Percentiles rank a stretch among this genome's conserved stretches.
Conservation (phyloP, 1,284 basidiomycete species). For the Limonomyces culmigenus region DNA sequence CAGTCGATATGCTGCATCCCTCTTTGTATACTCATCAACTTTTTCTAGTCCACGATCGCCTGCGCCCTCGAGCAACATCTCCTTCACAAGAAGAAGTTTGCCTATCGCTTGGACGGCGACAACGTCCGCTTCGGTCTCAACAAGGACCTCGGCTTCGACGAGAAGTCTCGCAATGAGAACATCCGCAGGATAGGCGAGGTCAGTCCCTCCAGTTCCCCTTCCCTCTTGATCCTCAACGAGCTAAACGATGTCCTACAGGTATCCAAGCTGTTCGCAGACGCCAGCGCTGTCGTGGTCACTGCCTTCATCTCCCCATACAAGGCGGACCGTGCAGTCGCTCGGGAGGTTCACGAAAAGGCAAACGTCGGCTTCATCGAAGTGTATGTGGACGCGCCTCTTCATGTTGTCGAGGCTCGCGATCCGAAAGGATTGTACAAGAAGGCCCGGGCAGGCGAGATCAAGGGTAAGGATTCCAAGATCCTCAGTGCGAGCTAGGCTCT, state of each 20-base stretch:
- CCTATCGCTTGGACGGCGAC: slow-evolving; percentile 93
- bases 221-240: background rate
- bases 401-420: slow-evolving; percentile 82
- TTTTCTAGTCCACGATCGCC: slow-evolving; percentile 80
- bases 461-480: slow-evolving; percentile 35
- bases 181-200: slow-evolving; percentile 96
- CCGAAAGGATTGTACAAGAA: slow-evolving; percentile 98
- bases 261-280: slow-evolving; percentile 85
- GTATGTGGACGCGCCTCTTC: slow-evolving; percentile 84
- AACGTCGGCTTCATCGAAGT: slow-evolving; percentile 85
- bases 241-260: slow-evolving; percentile 35
- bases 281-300: slow-evolving; percentile 75
- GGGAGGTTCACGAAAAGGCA: slow-evolving; percentile 65
- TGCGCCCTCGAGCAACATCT: slow-evolving; percentile 95
- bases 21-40: slow-evolving; percentile 5
- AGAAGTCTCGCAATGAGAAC: slow-evolving; percentile 91
- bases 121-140: slow-evolving; percentile 96
- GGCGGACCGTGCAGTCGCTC: slow-evolving; percentile 73
- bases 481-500: background rate
- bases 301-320: slow-evolving; percentile 99
- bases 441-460: slow-evolving; percentile 90
- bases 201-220: slow-evolving; percentile 8
- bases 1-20: slow-evolving; percentile 1
- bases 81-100: slow-evolving; percentile 70
- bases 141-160: slow-evolving; percentile 96